phyloP scores from a whole-genome alignment of 768 basidiomycete species.

The Hortiboletus flavorubellus region DNA sequence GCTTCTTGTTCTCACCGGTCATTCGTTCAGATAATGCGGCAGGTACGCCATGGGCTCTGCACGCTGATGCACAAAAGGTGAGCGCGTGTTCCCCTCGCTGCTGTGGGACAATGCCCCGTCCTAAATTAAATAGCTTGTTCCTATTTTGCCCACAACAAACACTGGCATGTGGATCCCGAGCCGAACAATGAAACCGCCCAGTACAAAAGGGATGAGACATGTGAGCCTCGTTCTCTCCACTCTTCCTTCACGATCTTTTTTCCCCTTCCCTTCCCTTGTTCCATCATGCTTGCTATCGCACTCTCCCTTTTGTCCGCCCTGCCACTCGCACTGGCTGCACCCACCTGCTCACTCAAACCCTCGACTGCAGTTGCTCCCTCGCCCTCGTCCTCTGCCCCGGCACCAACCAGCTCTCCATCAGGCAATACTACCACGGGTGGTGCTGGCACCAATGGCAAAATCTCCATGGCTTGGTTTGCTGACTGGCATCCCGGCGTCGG shows the following conservation, averaged over 20 bases:
- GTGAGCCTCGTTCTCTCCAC: background rate
- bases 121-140: conserved; percentile 3
- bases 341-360: conserved; percentile 21
- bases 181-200: conserved; percentile 7
- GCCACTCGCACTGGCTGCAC: conserved; percentile 30
- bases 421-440: conserved; percentile 18
- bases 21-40: background rate
- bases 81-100: background rate
- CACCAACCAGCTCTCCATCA: conserved; percentile 7
- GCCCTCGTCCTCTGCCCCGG: background rate
- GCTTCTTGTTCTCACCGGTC: background rate
- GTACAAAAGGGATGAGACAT: conserved; percentile 11
- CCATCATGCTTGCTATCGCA: conserved; percentile 16
- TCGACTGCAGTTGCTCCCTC: conserved; percentile 1
- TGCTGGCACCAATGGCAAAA: conserved; percentile 26
- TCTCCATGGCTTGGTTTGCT: conserved; percentile 67
- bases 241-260: conserved; percentile 17
- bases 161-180: background rate
- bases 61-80: background rate
- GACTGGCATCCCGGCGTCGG: conserved; percentile 56
- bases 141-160: conserved; percentile 5
- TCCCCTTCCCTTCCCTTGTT: conserved; percentile 5
- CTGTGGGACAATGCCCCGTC: background rate
- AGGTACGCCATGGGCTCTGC: background rate
- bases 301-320: conserved; percentile 23